These are phyloP conservation scores for Hortiboletus flavorubellus DNA, from an alignment of 768 basidiomycete species.

Conservation along the genomic window DNA sequence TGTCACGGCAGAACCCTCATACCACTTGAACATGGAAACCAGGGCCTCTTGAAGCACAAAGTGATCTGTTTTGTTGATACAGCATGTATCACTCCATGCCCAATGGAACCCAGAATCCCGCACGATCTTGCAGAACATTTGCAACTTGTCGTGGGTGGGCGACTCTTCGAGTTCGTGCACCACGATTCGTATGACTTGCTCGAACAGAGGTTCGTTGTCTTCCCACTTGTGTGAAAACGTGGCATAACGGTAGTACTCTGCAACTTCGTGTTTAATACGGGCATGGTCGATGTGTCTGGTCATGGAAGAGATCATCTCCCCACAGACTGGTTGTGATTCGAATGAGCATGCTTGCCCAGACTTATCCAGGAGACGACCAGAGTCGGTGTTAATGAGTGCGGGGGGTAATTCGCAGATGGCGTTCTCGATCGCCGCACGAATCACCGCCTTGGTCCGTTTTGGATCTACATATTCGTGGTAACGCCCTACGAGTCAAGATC, in stretches of 20 bases:
- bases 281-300: neutral
- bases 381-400: conserved; percentile 1
- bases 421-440: neutral
- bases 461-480: neutral
- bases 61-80: neutral
- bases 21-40: neutral
- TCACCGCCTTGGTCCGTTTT: neutral
- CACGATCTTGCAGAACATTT: neutral
- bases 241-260: neutral
- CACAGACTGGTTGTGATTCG: neutral
- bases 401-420: conserved; percentile 2
- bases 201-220: neutral
- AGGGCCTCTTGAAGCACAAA: neutral
- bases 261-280: neutral
- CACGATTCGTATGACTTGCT: neutral
- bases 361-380: conserved; percentile 2
- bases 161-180: neutral
- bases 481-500: neutral
- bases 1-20: neutral
- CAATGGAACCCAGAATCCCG: neutral
- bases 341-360: neutral
- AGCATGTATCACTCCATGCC: neutral
- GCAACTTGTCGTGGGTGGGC: neutral
- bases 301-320: conserved; percentile 4
- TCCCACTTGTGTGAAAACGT: neutral